These are phyloP conservation scores for Boletus rex-veris DNA, from an alignment of 768 basidiomycete genomes.

Conservation along the genomic window DNA sequence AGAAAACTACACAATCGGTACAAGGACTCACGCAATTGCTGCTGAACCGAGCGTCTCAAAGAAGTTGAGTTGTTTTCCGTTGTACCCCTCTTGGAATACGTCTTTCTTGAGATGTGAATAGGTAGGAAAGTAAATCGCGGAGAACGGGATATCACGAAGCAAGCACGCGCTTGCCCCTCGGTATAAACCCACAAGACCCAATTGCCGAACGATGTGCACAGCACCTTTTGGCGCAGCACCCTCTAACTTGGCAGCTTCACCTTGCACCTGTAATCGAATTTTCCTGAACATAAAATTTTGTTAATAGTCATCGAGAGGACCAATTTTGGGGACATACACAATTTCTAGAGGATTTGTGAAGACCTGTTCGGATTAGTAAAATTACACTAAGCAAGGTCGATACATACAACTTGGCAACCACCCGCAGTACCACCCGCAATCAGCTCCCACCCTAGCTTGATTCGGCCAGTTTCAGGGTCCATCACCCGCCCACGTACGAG, in stretches of 20 bases:
- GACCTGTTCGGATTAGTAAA: constrained; percentile 47
- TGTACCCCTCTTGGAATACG: constrained; percentile 91
- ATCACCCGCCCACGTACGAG: constrained; percentile 76
- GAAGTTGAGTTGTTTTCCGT: constrained; percentile 90
- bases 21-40: constrained; percentile 65
- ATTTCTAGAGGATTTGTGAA: constrained; percentile 98
- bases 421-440: constrained; percentile 91
- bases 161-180: constrained; percentile 91
- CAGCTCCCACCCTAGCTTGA: constrained; percentile 87
- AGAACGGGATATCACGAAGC: constrained; percentile 95
- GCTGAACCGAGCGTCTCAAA: constrained; percentile 83
- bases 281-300: constrained; percentile 47
- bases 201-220: constrained; percentile 85
- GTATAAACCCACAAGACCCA: constrained; percentile 92
- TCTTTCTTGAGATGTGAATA: constrained; percentile 92
- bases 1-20: constrained; percentile 12
- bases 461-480: constrained; percentile 95
- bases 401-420: constrained; percentile 93
- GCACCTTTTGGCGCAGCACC: constrained; percentile 83
- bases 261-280: constrained; percentile 93
- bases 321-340: constrained; percentile 53
- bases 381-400: constrained; percentile 3
- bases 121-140: constrained; percentile 86
- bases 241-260: constrained; percentile 86
- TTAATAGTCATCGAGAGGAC: neutral